Percentiles rank a stretch among this genome's conserved stretches.
Conservation (phyloP, 148 eudicot genomes). For the Cornus kousa region DNA sequence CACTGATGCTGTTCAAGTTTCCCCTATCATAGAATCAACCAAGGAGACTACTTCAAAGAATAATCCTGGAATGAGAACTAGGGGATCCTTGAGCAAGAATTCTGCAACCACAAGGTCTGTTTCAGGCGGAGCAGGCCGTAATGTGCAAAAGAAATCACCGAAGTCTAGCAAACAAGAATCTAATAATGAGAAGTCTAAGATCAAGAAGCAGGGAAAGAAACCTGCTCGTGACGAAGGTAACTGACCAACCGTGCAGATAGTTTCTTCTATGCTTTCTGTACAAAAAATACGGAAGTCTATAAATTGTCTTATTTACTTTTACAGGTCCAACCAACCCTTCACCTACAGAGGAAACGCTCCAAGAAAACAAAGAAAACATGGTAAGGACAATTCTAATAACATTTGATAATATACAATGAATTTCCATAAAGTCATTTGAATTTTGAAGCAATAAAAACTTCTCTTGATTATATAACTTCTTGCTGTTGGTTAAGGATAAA, state of each 20-base stretch:
- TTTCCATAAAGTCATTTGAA: background rate
- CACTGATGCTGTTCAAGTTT: conserved; percentile 28
- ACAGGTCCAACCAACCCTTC: conserved; percentile 29
- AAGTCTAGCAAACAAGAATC: conserved; percentile 44
- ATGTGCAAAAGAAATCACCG: conserved; percentile 39
- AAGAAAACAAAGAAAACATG: conserved; percentile 87
- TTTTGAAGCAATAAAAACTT: background rate
- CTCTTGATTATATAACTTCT: background rate
- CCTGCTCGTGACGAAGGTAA: conserved; percentile 39
- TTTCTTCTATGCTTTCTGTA: background rate
- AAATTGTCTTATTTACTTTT: background rate
- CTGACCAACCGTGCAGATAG: background rate
- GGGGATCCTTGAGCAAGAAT: conserved; percentile 38
- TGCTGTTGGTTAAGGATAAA: background rate
- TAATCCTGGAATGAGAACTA: conserved; percentile 26
- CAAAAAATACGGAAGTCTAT: background rate
- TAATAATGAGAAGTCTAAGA: conserved; percentile 32
- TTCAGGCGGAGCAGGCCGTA: conserved; percentile 34
- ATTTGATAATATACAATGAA: background rate
- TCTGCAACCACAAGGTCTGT: conserved; percentile 27
- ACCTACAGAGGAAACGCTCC: conserved; percentile 29
- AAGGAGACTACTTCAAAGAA: conserved; percentile 26
- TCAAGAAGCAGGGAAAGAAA: conserved; percentile 37
- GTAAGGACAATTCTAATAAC: conserved; percentile 27
- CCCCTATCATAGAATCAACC: conserved; percentile 36